Base-by-base conservation (phyloP, 331 rosid species). In the Telfairia occidentalis region DNA sequence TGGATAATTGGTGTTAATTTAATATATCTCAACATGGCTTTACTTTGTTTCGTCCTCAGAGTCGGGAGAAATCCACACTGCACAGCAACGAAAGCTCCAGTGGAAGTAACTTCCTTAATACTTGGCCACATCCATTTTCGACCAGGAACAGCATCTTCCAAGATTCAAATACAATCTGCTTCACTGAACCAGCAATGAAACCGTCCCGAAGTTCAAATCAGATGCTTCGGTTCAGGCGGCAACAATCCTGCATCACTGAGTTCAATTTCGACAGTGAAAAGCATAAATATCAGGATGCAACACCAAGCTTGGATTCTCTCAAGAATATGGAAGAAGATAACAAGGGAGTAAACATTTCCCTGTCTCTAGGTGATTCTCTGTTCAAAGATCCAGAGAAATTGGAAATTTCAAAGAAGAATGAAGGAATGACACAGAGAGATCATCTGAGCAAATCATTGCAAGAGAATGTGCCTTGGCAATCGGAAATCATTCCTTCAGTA, bases 381-480 rank as follows among this genome's bases (percentile, higher is more conserved):
- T 83, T 85, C 80, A 78, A 81, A 57, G 86, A 81, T 60, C 89
- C 90, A 63, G 84, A 76, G 81, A 71, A 86, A 82, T 61, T 77
- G 71, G 86, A 24, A 69, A 67, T 65, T 78, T 83, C 69, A 67
- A 80, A 78, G 79, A 81, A 76, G 78, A 83, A 86, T 76, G 88
- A 86, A 84, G 74, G 85, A 73, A 79, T 79, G 73, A 81, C 73
- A 55, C 85, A 73, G 78, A 77, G 83, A 83, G 91, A 84, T 83
- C 91, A 84, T 78, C 76, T 89, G 79, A 85, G 92, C 76, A 88
- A 83, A 85, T 73, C 84, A 28, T 84, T 95, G 88, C 89, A 84
- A 84, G 97, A 92, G 86, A 87, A 88, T 82, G 92, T 95, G 76
- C 96, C 97, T 43, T 95, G 99, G 99, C 96, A 90, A 57, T 87